These are phyloP conservation scores for Discostella pseudostelligera DNA, from an alignment of 108 stramenopile genomes.

Conservation along the genomic window DNA sequence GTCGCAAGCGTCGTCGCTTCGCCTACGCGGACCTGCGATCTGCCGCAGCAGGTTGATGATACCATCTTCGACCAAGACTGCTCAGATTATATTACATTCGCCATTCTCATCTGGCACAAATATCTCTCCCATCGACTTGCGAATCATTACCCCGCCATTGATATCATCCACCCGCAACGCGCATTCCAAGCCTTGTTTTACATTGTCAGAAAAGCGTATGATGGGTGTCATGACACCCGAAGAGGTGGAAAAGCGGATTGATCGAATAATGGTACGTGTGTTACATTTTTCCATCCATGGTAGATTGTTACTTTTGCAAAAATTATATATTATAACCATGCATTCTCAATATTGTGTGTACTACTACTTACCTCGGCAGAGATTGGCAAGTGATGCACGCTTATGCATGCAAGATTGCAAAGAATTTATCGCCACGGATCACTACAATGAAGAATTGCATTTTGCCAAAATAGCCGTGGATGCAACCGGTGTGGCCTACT, in stretches of 20 bases:
- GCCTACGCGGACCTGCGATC: not conserved
- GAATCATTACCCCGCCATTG: no score
- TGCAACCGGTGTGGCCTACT: conserved; percentile 28
- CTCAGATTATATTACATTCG: no score
- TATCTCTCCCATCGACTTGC: no score
- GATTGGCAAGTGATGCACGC: conserved; percentile 28
- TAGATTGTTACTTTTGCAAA: no score
- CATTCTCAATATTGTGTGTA: no score
- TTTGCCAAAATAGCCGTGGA: conserved; percentile 33
- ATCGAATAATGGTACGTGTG: conserved; percentile 29
- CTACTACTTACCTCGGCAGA: no score
- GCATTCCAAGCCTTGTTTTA: conserved; percentile 6
- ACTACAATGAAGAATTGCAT: conserved; percentile 33
- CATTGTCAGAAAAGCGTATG: conserved; percentile 5
- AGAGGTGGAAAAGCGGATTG: conserved; percentile 35
- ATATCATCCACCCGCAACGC: not conserved
- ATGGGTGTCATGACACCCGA: conserved; percentile 20
- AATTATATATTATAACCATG: no score
- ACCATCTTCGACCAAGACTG: no score
- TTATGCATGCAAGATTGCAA: conserved; percentile 34
- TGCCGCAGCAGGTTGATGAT: no score
- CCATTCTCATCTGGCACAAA: no score
- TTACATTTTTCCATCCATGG: not conserved
- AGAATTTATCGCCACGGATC: conserved; percentile 28
- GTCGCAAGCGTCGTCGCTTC: not conserved